Base-by-base conservation (phyloP, 805 yeast genomes). In the Torulaspora microellipsoides region DNA sequence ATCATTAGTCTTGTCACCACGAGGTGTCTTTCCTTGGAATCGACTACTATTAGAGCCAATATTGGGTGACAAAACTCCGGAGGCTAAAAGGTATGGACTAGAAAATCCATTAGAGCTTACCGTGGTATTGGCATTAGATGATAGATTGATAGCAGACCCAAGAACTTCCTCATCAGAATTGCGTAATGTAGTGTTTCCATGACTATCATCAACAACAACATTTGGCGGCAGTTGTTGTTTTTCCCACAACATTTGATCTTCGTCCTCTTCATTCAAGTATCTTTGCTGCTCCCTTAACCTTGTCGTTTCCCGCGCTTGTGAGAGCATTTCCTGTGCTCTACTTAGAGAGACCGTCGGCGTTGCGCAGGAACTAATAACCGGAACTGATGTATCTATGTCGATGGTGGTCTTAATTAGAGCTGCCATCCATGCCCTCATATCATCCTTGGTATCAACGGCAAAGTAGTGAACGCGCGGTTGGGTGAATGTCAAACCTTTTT, bases 401-500 rank as follows among this genome's bases (percentile, higher is more conserved):
- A 93, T 95, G 0, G 98, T 93, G 0, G 98, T 95, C 47, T 90
- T 88, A 80, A 90, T 86, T 48, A 93, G 71, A 0, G 96, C 95
- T 41, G 89, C 85, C 80, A 90, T 81, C 99, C 99, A 93, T 2
- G 76, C 77, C 60, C 96, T 75, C 96, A 91, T 85, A 51, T 91
- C 98, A 38, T 88, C 95, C 45, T 75, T 78, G 0, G 87, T 76
- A 38, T 93, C 97, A 34, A 91, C 96, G 0, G 98, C 97, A 73
- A 93, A 93, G 64, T 84, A 93, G 58, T 93, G 99, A 7, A 89
- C 85, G 53, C 89, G 87, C 25, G 96, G 99, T 51, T 90, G 96
- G 0, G 99, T 93, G 64, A 93, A 93, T 0, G 96, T 90, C 45
- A 93, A 77, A 0, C 98, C 98, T 67, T 90, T 91, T 52, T 83